Conservation (phyloP, 176 grass and related monocot genomes). For the Zoysia pacifica region DNA sequence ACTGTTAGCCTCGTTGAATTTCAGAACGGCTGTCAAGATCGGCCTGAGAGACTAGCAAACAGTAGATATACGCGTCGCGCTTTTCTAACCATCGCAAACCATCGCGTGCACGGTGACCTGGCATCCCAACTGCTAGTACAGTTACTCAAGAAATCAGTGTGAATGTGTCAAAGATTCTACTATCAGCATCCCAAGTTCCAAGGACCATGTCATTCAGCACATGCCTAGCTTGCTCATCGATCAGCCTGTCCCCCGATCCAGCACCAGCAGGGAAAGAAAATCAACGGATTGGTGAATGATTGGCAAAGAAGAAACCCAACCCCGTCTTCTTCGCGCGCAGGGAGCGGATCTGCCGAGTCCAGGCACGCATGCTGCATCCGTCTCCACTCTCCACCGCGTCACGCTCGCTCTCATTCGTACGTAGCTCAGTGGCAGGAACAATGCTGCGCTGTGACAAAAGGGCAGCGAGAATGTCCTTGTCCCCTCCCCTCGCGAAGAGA, state of each 20-base stretch:
- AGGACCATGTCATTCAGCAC: constrained; percentile 13
- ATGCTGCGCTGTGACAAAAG: background rate
- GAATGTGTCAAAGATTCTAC: background rate
- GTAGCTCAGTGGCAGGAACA: constrained; percentile 1
- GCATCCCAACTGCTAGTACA: background rate
- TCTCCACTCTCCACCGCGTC: background rate
- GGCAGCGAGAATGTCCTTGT: constrained; percentile 30
- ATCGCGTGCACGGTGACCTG: background rate
- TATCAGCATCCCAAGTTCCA: background rate
- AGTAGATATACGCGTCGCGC: too few species aligned
- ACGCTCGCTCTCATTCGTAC: background rate
- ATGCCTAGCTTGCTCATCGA: background rate
- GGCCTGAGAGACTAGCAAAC: background rate
- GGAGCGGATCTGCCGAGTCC: background rate
- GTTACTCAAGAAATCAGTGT: background rate
- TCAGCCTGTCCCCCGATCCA: background rate
- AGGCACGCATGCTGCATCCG: background rate
- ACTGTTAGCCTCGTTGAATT: background rate
- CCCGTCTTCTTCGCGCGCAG: background rate
- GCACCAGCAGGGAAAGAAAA: background rate
- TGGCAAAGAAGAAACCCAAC: background rate
- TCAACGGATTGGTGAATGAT: constrained; percentile 20
- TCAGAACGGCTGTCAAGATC: background rate
- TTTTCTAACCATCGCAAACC: background rate
- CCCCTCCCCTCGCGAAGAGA: background rate